Percentiles rank a stretch among this genome's conserved stretches.
phyloP scores from a whole-genome alignment of 139 green algal genomes.

The Spirogloea muscicola region DNA sequence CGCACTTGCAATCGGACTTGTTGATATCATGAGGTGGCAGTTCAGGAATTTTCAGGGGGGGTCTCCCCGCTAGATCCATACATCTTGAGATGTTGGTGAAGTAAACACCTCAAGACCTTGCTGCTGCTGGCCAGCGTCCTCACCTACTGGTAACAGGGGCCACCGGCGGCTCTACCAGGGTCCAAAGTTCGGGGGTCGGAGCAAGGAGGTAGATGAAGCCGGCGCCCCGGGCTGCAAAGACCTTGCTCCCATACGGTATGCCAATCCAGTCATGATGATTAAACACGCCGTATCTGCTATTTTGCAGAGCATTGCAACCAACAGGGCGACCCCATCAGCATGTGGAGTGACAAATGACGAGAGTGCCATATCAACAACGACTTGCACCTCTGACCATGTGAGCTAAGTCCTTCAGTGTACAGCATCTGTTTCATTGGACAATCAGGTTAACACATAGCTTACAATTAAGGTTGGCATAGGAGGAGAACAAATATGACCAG shows the following conservation, averaged over 20 bases:
- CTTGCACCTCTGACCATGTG: neutral
- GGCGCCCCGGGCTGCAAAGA: constrained; percentile 10
- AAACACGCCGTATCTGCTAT: constrained; percentile 28
- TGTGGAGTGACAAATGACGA: too few species aligned
- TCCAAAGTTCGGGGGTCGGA: constrained; percentile 44
- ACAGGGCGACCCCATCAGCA: too few species aligned
- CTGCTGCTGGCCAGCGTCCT: too few species aligned
- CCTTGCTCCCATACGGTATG: constrained; percentile 19
- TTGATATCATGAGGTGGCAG: too few species aligned
- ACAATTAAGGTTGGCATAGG: neutral
- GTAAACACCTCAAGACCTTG: too few species aligned
- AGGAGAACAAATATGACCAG: too few species aligned
- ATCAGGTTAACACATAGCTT: neutral
- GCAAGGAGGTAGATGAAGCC: constrained; percentile 46
- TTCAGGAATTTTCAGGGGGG: too few species aligned
- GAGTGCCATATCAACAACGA: too few species aligned
- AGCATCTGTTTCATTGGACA: neutral
- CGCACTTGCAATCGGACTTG: too few species aligned
- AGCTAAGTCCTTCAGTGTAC: neutral
- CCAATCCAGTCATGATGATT: constrained; percentile 39
- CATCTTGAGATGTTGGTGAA: too few species aligned
- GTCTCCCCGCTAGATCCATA: too few species aligned
- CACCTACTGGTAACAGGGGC: too few species aligned
- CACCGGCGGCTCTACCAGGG: constrained; percentile 31
- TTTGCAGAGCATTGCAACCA: neutral